A percentile compares a stretch with the other conserved stretches of the same genome.
Evolutionary conservation across 2,329 filamentous ascomycete species (phyloP).

Genomic region (Monilinia polystroma): DNA sequence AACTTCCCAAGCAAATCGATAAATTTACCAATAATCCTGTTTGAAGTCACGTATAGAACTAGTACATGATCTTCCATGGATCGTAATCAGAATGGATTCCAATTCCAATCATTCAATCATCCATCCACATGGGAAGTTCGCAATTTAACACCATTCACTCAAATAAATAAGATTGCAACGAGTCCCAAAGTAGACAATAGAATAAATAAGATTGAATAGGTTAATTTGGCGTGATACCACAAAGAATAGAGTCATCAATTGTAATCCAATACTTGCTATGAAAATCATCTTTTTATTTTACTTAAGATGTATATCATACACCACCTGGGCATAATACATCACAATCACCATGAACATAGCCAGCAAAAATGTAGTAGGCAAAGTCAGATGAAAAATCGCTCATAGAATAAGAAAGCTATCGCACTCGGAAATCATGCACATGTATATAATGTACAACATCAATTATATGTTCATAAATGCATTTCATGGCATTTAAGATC

Average conservation of each 20-base stretch:
- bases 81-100: no score
- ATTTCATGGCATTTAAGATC: slow-evolving; percentile 24
- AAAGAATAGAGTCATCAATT: neutral
- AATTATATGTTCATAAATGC: slow-evolving; percentile 25
- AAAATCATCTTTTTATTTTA: neutral
- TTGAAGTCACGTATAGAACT: no score
- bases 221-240: neutral
- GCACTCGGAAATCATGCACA: neutral
- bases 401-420: neutral
- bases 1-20: neutral
- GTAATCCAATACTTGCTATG: neutral
- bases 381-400: neutral
- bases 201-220: neutral
- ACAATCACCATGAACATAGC: neutral
- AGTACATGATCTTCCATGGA: no score
- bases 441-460: slow-evolving; percentile 6
- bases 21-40: neutral
- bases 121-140: no score
- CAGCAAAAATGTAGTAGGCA: neutral
- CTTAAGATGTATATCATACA: neutral
- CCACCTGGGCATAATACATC: neutral
- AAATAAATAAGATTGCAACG: no score
- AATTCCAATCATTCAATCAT: no score
- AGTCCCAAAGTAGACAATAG: neutral
- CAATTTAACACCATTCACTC: no score